Conservation (phyloP, 495 filamentous ascomycete species). For the Paragyromitra xinjiangensis region DNA sequence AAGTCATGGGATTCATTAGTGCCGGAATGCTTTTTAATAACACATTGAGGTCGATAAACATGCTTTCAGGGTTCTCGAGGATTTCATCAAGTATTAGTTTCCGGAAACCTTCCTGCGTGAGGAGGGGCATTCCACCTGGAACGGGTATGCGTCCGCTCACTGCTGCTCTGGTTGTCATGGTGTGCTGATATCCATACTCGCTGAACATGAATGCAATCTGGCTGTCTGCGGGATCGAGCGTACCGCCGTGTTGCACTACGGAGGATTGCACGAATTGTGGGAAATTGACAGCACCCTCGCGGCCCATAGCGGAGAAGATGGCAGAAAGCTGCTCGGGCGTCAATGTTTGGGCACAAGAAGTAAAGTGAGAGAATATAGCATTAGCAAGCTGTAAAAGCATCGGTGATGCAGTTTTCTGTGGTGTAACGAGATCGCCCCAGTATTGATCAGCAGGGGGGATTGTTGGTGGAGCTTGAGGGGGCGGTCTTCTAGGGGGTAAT, state of each 20-base stretch:
- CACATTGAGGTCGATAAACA: slow-evolving; percentile 1
- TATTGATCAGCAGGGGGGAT: background rate
- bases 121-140: slow-evolving; percentile 10
- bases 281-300: background rate
- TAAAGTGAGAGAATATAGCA: slow-evolving; percentile 18
- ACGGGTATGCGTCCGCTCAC: background rate
- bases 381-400: slow-evolving; percentile 16
- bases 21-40: background rate
- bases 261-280: slow-evolving; percentile 19
- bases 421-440: slow-evolving; percentile 20
- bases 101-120: slow-evolving; percentile 7
- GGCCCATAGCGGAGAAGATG: slow-evolving; percentile 16
- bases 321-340: slow-evolving; percentile 26
- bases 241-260: slow-evolving; percentile 10
- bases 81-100: slow-evolving; percentile 14
- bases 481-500: background rate
- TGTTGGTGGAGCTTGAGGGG: background rate
- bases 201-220: slow-evolving; percentile 24
- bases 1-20: background rate
- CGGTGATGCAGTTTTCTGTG: background rate
- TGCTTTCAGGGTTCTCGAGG: slow-evolving; percentile 10
- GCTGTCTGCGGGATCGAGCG: slow-evolving; percentile 20
- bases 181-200: slow-evolving; percentile 8
- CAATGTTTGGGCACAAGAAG: background rate
- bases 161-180: background rate